A percentile compares a stretch with the other conserved stretches of the same genome.
Evolutionary conservation across 225 moss, liverwort and hornwort species (phyloP).

Genomic region (Lunularia cruciata): DNA sequence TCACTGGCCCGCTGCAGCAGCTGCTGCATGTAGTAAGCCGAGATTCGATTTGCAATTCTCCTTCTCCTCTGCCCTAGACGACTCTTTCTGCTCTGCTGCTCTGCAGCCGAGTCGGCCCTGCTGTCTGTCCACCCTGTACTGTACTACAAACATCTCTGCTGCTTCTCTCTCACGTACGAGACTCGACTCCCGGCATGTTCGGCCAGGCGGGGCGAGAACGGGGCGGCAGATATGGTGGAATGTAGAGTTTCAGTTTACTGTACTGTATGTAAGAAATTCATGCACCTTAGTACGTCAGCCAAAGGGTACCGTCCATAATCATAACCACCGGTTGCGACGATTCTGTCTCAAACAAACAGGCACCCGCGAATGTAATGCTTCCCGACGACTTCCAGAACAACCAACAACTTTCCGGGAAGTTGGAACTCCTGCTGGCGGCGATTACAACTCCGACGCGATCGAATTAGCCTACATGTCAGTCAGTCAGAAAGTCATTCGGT

Average conservation of each 20-base stretch:
- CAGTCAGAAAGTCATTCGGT: too few relatives aligned
- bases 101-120: constrained; percentile 7
- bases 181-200: constrained; percentile 1
- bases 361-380: constrained; percentile 1
- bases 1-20: too few relatives aligned
- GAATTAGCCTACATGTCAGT: too few relatives aligned
- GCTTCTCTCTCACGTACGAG: constrained; percentile 22
- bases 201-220: neutral
- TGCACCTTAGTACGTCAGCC: constrained; percentile 6
- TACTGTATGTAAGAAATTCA: neutral
- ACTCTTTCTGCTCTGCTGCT: constrained; percentile 4
- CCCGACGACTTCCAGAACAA: too few relatives aligned
- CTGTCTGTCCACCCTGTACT: constrained; percentile 13
- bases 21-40: too few relatives aligned
- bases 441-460: too few relatives aligned
- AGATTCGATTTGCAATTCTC: neutral
- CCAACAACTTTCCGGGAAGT: too few relatives aligned
- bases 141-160: too few relatives aligned
- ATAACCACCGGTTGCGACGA: constrained; percentile 16
- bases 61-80: constrained; percentile 13
- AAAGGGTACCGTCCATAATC: neutral
- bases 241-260: neutral
- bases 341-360: constrained; percentile 7
- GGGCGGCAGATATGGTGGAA: neutral
- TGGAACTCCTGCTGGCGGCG: too few relatives aligned